These are phyloP conservation scores for Ganoderma sp. DNA, from an alignment of 1,284 basidiomycete genomes.

Conservation along the genomic window DNA sequence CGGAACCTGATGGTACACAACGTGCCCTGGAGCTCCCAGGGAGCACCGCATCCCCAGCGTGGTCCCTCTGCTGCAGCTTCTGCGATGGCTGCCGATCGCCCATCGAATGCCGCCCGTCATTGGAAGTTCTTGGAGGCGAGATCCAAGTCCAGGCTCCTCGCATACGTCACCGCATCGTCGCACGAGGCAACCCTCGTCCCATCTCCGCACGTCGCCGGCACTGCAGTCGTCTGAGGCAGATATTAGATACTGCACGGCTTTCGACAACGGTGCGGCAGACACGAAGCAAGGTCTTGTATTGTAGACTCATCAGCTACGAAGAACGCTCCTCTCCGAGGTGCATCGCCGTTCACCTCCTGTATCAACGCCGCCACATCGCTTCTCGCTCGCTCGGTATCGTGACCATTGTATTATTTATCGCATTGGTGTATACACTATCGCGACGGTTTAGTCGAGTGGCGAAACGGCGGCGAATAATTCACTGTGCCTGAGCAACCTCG, in stretches of 20 bases:
- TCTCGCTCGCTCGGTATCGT: too few species aligned
- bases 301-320: not conserved
- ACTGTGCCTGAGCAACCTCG: too few species aligned
- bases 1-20: slow-evolving; percentile 1
- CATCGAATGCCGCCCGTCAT: not conserved
- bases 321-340: not conserved
- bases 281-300: not conserved
- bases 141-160: not conserved
- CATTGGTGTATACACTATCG: too few species aligned
- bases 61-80: not conserved
- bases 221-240: not conserved
- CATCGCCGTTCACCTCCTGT: too few species aligned
- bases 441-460: too few species aligned
- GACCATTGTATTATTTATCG: too few species aligned
- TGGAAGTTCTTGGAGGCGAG: not conserved
- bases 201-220: not conserved
- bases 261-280: too few species aligned
- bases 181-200: not conserved
- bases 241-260: not conserved
- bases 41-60: not conserved
- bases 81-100: not conserved
- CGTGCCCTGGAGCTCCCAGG: not conserved
- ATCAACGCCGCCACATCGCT: too few species aligned
- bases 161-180: not conserved
- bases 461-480: too few species aligned